Percentiles rank a stretch among this genome's conserved stretches.
phyloP scores from a whole-genome alignment of 805 yeast genomes.

The Saturnispora zaruensis region DNA sequence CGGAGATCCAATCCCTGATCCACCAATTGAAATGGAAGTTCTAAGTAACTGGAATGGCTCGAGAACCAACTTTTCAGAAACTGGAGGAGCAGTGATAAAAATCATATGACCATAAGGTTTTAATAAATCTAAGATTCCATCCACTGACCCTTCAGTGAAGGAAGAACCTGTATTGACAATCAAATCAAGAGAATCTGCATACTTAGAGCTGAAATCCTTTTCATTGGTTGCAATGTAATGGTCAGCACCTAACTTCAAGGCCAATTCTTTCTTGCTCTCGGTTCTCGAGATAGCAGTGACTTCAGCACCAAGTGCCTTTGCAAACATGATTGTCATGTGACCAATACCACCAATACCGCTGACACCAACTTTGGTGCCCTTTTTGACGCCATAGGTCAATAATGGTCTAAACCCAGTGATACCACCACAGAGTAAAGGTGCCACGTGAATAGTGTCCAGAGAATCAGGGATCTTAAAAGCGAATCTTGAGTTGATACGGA shows the following conservation, averaged over 20 bases:
- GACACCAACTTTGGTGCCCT: constrained; percentile 44
- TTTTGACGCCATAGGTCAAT: constrained; percentile 33
- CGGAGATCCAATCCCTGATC: constrained; percentile 36
- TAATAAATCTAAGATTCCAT: constrained; percentile 22
- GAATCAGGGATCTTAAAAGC: constrained; percentile 42
- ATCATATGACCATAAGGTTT: constrained; percentile 27
- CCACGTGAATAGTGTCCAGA: constrained; percentile 35
- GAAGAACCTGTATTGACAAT: constrained; percentile 42
- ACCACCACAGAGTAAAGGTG: constrained; percentile 54
- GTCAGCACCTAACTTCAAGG: constrained; percentile 44
- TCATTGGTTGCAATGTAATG: constrained; percentile 47
- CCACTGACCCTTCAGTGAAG: constrained; percentile 25
- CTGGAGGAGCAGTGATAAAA: constrained; percentile 29
- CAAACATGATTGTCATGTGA: constrained; percentile 39
- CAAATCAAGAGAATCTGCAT: constrained; percentile 34
- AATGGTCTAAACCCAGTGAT: constrained; percentile 46
- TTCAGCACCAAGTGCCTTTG: constrained; percentile 53
- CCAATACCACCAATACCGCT: constrained; percentile 41
- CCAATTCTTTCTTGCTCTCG: constrained; percentile 39
- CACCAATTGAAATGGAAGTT: constrained; percentile 26
- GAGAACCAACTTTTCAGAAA: constrained; percentile 26
- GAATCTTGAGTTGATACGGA: constrained; percentile 36
- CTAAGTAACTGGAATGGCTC: constrained; percentile 30
- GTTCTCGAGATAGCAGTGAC: constrained; percentile 50
- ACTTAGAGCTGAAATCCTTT: constrained; percentile 31